These are phyloP conservation scores for Apostasia shenzhenica DNA, from an alignment of 106 monocot species.

Conservation along the genomic window DNA sequence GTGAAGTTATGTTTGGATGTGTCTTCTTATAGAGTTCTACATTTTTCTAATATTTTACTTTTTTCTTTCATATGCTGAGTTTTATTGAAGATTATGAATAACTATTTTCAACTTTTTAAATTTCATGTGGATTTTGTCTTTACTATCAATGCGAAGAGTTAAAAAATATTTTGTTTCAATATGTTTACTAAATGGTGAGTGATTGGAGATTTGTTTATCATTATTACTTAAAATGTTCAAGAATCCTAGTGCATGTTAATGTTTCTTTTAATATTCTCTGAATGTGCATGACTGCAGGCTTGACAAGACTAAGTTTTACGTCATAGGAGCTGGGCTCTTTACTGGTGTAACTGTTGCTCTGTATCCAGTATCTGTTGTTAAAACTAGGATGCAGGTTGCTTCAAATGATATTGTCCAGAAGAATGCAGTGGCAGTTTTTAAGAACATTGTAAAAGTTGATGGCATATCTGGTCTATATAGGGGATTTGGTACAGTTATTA, in stretches of 20 bases:
- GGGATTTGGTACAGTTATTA: constrained; percentile 93
- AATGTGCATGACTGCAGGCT: constrained; percentile 38
- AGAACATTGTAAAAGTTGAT: constrained; percentile 76
- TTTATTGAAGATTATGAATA: too few relatives aligned
- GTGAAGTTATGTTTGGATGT: too few relatives aligned
- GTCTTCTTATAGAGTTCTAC: too few relatives aligned
- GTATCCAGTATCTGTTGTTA: constrained; percentile 87
- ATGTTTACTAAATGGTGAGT: too few relatives aligned
- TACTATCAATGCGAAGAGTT: not conserved
- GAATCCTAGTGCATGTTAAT: too few relatives aligned
- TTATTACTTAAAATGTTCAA: too few relatives aligned
- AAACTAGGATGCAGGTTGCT: constrained; percentile 98
- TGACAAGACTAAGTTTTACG: constrained; percentile 91
- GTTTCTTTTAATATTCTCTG: too few relatives aligned
- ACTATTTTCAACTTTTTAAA: not conserved
- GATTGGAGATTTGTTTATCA: too few relatives aligned
- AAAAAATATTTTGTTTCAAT: not conserved
- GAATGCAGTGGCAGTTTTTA: constrained; percentile 64
- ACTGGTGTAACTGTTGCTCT: constrained; percentile 79
- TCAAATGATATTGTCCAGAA: constrained; percentile 64
- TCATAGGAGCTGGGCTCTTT: constrained; percentile 93
- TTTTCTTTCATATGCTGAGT: too few relatives aligned
- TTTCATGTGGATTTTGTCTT: not conserved
- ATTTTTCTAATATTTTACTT: too few relatives aligned
- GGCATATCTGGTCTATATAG: constrained; percentile 85